These are phyloP conservation scores for Paramyrothecium sp. DNA, from an alignment of 2,329 filamentous ascomycete genomes.

Conservation along the genomic window DNA sequence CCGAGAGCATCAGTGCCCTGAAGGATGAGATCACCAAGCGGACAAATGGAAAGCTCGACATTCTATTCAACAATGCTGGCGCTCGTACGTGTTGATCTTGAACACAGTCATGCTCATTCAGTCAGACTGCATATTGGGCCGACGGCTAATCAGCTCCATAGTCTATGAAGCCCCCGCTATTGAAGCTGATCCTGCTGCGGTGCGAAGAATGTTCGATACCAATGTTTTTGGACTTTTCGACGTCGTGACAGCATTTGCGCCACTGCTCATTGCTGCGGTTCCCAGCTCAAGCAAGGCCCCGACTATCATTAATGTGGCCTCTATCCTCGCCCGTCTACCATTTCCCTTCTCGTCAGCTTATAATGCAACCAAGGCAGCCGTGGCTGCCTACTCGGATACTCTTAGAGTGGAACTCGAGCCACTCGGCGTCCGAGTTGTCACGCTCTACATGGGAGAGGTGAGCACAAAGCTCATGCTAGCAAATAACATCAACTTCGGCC, in stretches of 20 bases:
- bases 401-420: slow-evolving; percentile 4
- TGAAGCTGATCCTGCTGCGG: slow-evolving; percentile 4
- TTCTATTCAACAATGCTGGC: slow-evolving; percentile 12
- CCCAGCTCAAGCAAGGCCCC: too few species aligned
- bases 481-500: slow-evolving; percentile 7
- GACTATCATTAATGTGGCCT: background rate
- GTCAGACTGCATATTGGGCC: too few species aligned
- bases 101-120: too few species aligned
- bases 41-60: slow-evolving; percentile 8
- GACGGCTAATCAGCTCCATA: too few species aligned
- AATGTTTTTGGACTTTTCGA: slow-evolving; percentile 12
- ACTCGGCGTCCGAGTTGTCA: slow-evolving; percentile 6
- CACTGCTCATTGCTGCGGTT: slow-evolving; percentile 9
- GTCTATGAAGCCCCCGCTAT: too few species aligned
- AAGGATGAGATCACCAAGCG: slow-evolving; percentile 5
- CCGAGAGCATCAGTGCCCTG: slow-evolving; percentile 8
- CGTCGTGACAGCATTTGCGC: slow-evolving; percentile 8
- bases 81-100: slow-evolving; percentile 4
- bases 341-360: slow-evolving; percentile 3
- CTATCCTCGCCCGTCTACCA: slow-evolving; percentile 3
- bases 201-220: slow-evolving; percentile 9
- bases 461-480: background rate
- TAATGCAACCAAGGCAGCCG: slow-evolving; percentile 12
- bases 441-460: slow-evolving; percentile 7
- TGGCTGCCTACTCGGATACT: slow-evolving; percentile 7